Conservation (phyloP, 257 asterid species). For the Forsythia suspensa region DNA sequence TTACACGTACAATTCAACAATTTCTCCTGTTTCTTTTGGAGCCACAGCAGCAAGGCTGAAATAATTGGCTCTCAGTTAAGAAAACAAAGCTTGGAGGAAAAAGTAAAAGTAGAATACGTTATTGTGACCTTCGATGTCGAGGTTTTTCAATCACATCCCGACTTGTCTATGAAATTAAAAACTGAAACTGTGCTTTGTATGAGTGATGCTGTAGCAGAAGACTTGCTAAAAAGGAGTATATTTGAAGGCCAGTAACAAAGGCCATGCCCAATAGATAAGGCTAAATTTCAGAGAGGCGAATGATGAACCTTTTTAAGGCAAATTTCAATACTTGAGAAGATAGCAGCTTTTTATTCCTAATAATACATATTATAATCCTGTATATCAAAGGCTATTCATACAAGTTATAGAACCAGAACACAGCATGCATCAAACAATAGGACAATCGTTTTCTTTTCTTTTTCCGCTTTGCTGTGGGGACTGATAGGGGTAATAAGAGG, state of each 20-base stretch:
- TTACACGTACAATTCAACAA: not conserved
- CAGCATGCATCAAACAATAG: not conserved
- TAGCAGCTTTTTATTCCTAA: not conserved
- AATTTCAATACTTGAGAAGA: not conserved
- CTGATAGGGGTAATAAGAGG: not conserved
- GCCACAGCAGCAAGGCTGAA: not conserved
- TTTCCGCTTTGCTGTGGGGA: not conserved
- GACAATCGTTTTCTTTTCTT: not conserved
- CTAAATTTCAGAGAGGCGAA: not conserved
- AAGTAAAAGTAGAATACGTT: not conserved
- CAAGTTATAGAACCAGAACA: not conserved
- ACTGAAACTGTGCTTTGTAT: not conserved
- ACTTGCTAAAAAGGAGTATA: not conserved
- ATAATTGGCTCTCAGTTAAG: not conserved
- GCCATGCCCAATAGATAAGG: not conserved
- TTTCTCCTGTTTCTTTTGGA: not conserved
- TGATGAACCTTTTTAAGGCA: not conserved
- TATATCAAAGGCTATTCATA: not conserved
- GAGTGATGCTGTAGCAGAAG: not conserved
- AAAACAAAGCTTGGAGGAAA: not conserved
- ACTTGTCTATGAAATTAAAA: not conserved
- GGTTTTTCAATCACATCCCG: not conserved
- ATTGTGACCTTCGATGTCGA: not conserved
- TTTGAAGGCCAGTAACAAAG: not conserved
- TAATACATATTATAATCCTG: not conserved